Conservation (phyloP, 768 basidiomycete species). For the Mycena belliarum region DNA sequence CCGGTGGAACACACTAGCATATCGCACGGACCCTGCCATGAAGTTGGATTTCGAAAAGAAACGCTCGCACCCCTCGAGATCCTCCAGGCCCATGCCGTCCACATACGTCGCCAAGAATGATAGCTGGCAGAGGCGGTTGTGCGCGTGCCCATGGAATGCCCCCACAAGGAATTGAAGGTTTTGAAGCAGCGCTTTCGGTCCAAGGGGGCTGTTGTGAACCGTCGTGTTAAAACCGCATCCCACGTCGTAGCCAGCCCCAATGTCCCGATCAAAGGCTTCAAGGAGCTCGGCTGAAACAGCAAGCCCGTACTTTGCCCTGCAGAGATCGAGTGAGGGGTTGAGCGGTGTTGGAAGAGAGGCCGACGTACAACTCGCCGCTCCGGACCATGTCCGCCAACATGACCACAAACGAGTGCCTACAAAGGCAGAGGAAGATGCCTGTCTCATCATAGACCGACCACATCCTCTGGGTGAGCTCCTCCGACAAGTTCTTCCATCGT, state of each 20-base stretch:
- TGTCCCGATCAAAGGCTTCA: background rate
- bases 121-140: constrained; percentile 15
- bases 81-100: background rate
- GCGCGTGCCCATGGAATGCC: constrained; percentile 18
- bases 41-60: background rate
- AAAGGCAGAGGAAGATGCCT: background rate
- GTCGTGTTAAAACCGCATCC: constrained; percentile 22
- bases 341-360: too few relatives aligned
- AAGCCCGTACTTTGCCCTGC: constrained; percentile 16
- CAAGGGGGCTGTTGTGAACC: background rate
- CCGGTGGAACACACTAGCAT: background rate
- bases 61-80: background rate
- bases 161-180: constrained; percentile 3
- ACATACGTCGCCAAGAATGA: constrained; percentile 14
- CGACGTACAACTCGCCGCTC: background rate
- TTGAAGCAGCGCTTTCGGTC: background rate
- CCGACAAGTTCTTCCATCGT: too few relatives aligned
- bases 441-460: background rate
- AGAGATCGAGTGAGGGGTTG: background rate
- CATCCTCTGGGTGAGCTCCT: background rate
- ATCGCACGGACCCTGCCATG: background rate
- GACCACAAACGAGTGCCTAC: background rate
- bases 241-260: constrained; percentile 15
- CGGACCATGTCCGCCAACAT: background rate
- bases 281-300: constrained; percentile 5